Conservation (phyloP, 305 asterid genomes). For the Withania somnifera region DNA sequence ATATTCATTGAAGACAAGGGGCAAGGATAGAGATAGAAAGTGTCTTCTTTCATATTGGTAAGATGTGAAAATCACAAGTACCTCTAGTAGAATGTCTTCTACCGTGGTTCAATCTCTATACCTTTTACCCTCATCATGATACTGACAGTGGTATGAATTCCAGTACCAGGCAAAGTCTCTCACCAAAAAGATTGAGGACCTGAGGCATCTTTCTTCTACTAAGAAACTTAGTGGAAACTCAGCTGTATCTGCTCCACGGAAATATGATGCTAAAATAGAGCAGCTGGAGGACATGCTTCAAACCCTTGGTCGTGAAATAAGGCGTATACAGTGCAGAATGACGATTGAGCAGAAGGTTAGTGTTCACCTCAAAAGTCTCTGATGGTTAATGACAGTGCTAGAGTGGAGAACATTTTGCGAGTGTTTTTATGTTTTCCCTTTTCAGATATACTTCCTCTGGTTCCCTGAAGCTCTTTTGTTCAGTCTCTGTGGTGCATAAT, state of each 20-base stretch:
- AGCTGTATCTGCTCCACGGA: slow-evolving; percentile 15
- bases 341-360: slow-evolving; percentile 56
- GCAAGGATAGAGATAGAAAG: neutral
- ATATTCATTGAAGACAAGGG: neutral
- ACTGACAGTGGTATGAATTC: neutral
- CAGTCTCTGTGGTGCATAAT: neutral
- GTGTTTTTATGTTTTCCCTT: neutral
- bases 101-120: neutral
- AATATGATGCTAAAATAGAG: slow-evolving; percentile 32
- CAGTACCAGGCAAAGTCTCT: slow-evolving; percentile 56
- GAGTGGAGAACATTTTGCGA: neutral
- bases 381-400: neutral
- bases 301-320: slow-evolving; percentile 39
- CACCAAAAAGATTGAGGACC: slow-evolving; percentile 38
- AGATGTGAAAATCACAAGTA: neutral
- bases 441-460: neutral
- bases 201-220: slow-evolving; percentile 28
- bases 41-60: neutral
- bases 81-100: neutral
- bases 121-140: neutral
- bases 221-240: slow-evolving; percentile 13
- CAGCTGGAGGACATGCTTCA: slow-evolving; percentile 44
- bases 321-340: slow-evolving; percentile 33
- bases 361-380: neutral
- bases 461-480: neutral